Evolutionary conservation across 1,284 basidiomycete genomes (phyloP).

Genomic region (Laetiporus sulphureus): DNA sequence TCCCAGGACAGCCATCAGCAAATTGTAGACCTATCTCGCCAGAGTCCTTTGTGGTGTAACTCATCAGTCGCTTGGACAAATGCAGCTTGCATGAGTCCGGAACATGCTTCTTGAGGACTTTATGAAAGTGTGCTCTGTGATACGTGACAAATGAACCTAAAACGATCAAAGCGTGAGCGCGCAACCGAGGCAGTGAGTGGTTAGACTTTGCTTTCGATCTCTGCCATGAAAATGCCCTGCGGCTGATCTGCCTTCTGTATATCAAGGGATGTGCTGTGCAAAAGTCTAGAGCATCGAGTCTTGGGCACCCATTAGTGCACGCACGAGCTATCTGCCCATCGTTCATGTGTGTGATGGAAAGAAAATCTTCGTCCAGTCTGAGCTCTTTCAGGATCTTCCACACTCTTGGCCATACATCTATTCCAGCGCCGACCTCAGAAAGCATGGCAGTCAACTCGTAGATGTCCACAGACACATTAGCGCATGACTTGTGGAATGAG

Average conservation of each 20-base stretch:
- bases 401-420: conserved; percentile 29
- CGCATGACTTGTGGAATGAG: conserved; percentile 26
- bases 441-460: conserved; percentile 32
- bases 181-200: neutral
- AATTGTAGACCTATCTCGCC: conserved; percentile 23
- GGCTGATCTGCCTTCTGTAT: neutral
- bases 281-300: too few species aligned
- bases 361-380: conserved; percentile 6
- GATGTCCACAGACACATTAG: conserved; percentile 29
- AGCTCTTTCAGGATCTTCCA: conserved; percentile 27
- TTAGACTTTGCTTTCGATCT: too few species aligned
- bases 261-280: too few species aligned
- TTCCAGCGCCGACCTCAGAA: conserved; percentile 30
- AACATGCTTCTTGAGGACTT: conserved; percentile 31
- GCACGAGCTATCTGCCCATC: too few species aligned
- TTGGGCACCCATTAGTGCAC: too few species aligned
- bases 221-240: neutral
- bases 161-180: neutral
- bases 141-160: conserved; percentile 23
- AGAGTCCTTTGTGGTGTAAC: conserved; percentile 22
- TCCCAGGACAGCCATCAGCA: conserved; percentile 30
- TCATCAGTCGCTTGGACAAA: conserved; percentile 31
- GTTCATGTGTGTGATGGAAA: neutral
- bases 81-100: conserved; percentile 26
- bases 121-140: conserved; percentile 38